Percentiles rank a stretch among this genome's conserved stretches.
Conservation (phyloP, 768 basidiomycete genomes). For the Phaeotremella skinneri region DNA sequence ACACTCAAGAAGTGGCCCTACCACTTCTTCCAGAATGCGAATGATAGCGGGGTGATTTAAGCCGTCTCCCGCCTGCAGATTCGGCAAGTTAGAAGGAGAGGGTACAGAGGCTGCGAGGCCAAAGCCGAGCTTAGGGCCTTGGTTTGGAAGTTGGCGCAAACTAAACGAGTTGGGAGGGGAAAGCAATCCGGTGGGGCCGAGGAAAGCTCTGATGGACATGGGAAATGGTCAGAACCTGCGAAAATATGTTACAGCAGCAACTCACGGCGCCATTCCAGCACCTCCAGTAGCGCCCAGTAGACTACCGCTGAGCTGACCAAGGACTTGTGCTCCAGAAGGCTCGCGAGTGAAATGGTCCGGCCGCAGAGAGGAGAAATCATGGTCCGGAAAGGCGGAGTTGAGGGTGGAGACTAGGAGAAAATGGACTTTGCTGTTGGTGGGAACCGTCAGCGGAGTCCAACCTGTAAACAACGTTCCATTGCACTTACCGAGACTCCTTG, state of each 20-base stretch:
- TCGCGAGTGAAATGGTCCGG: conserved; percentile 79
- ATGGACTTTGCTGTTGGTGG: conserved; percentile 65
- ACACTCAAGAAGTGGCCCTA: conserved; percentile 76
- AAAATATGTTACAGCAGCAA: neutral
- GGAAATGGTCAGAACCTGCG: neutral
- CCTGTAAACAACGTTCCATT: neutral
- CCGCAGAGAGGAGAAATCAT: conserved; percentile 91
- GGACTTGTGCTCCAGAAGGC: conserved; percentile 31
- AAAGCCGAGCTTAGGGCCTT: neutral
- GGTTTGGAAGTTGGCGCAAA: neutral
- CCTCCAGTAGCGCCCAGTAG: conserved; percentile 22
- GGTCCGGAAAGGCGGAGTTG: conserved; percentile 95
- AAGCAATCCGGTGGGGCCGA: conserved; percentile 12
- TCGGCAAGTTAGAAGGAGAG: neutral
- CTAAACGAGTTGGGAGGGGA: conserved; percentile 1
- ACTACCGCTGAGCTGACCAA: conserved; percentile 30
- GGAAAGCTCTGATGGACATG: conserved; percentile 6
- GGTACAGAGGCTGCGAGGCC: neutral
- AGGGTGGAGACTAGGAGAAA: conserved; percentile 94
- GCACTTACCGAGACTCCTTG: conserved; percentile 42
- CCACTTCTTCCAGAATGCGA: conserved; percentile 81
- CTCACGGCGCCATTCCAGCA: conserved; percentile 12
- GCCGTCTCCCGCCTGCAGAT: neutral
- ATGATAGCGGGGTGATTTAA: conserved; percentile 69
- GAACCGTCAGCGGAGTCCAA: no score